phyloP scores from a whole-genome alignment of 176 grass and related monocot species.

The Aegilops umbellulata region DNA sequence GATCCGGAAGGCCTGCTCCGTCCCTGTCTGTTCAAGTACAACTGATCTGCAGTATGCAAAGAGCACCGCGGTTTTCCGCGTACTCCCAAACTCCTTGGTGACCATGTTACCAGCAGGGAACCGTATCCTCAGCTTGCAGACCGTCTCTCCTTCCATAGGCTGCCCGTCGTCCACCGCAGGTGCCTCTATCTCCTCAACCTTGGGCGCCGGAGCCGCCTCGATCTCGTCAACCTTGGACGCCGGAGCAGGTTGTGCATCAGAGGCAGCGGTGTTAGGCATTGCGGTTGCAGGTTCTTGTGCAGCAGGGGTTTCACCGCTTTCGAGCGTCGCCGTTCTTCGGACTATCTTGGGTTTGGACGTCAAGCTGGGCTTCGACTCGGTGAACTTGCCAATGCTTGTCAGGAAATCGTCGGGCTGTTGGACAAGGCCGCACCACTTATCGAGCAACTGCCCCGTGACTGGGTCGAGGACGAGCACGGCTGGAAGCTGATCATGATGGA shows the following conservation, averaged over 20 bases:
- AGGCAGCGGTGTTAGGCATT: too few species aligned
- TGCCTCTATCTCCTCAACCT: neutral
- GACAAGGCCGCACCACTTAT: conserved; percentile 13
- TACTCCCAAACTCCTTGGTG: conserved; percentile 31
- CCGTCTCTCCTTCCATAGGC: conserved; percentile 28
- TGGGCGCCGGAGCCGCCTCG: neutral
- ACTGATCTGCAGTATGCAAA: conserved; percentile 30
- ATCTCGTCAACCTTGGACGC: neutral
- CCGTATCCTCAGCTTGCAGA: conserved; percentile 42
- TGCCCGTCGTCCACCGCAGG: neutral
- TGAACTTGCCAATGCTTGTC: neutral
- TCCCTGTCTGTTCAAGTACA: neutral
- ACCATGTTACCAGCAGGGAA: conserved; percentile 20
- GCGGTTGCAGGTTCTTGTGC: neutral
- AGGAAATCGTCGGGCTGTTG: conserved; percentile 8
- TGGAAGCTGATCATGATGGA: neutral
- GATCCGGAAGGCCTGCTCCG: conserved; percentile 9
- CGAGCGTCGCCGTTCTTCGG: neutral
- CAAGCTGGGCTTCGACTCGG: neutral
- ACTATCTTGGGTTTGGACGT: neutral
- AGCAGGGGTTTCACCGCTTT: neutral
- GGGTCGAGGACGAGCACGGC: conserved; percentile 40
- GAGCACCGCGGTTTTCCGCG: neutral
- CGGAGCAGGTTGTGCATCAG: neutral
- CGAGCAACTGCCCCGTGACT: conserved; percentile 33